Conservation (phyloP, 805 yeast species). For the Zygosaccharomyces lentus region DNA sequence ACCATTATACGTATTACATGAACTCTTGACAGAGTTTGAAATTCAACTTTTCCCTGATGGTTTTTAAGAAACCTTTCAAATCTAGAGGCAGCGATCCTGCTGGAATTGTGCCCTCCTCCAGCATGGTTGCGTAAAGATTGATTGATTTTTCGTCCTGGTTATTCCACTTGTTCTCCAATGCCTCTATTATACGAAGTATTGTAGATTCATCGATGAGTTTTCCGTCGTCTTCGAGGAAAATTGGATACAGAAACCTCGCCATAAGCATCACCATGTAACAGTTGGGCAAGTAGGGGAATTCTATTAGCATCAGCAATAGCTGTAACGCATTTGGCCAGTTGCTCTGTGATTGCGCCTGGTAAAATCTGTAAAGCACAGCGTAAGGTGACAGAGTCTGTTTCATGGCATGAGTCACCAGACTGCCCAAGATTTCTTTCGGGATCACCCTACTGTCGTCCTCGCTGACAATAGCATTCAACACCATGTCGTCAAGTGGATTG, state of each 20-base stretch:
- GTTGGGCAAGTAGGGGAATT: conserved; percentile 29
- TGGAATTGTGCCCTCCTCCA: conserved; percentile 8
- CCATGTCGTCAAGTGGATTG: conserved; percentile 50
- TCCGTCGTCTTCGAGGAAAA: conserved; percentile 22
- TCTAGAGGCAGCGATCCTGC: conserved; percentile 16
- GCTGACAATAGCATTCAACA: conserved; percentile 47
- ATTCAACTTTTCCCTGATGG: conserved; percentile 23
- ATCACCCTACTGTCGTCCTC: conserved; percentile 17
- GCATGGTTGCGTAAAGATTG: conserved; percentile 17
- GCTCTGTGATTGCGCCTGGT: conserved; percentile 32
- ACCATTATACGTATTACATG: conserved; percentile 16
- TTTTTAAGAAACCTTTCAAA: conserved; percentile 16
- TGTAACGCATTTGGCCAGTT: conserved; percentile 24
- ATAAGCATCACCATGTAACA: conserved; percentile 27
- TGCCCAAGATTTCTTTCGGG: conserved; percentile 29
- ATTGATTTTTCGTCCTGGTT: conserved; percentile 18
- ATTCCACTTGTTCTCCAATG: conserved; percentile 25
- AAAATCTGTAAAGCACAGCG: conserved; percentile 54
- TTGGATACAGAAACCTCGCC: conserved; percentile 29
- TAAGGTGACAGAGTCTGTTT: conserved; percentile 70
- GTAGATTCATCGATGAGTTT: conserved; percentile 21
- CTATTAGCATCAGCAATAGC: conserved; percentile 23
- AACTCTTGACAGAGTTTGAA: conserved; percentile 32
- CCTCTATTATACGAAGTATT: conserved; percentile 24
- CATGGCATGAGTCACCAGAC: conserved; percentile 49